Percentiles rank a stretch among this genome's conserved stretches.
Evolutionary conservation across 1,284 basidiomycete genomes (phyloP).

Genomic region (Athelia psychrophila): DNA sequence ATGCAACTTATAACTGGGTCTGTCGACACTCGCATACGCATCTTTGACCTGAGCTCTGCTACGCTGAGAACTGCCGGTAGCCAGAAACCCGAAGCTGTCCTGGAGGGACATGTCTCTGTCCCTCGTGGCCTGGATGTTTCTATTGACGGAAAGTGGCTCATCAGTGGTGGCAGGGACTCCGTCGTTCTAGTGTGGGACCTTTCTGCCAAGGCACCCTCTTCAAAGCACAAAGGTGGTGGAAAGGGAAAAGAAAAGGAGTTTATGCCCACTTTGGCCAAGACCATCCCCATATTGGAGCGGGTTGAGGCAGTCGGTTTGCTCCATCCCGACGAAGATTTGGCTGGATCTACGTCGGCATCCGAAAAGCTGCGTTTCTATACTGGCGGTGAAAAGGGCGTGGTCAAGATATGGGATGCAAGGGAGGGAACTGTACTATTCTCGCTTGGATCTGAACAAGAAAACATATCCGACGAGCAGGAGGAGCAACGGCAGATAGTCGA

Average conservation of each 20-base stretch:
- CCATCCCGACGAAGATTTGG: slow-evolving; percentile 44
- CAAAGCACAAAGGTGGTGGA: slow-evolving; percentile 21
- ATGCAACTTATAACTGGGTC: slow-evolving; percentile 90
- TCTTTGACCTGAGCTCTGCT: slow-evolving; percentile 80
- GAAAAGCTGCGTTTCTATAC: slow-evolving; percentile 71
- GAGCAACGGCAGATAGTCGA: slow-evolving; percentile 77
- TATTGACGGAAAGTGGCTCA: slow-evolving; percentile 81
- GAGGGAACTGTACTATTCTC: slow-evolving; percentile 63
- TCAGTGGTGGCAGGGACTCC: slow-evolving; percentile 89
- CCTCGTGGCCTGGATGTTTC: slow-evolving; percentile 85
- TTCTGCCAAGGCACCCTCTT: slow-evolving; percentile 27
- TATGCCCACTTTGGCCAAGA: slow-evolving; percentile 69
- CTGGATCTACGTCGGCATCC: slow-evolving; percentile 37
- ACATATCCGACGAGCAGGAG: slow-evolving; percentile 57
- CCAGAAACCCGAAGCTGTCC: slow-evolving; percentile 70
- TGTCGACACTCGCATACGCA: slow-evolving; percentile 85
- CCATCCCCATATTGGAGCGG: slow-evolving; percentile 84
- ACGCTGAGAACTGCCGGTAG: slow-evolving; percentile 50
- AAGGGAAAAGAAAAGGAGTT: slow-evolving; percentile 49
- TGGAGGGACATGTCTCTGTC: slow-evolving; percentile 92
- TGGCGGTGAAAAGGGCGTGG: slow-evolving; percentile 82
- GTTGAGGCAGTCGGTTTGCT: slow-evolving; percentile 84
- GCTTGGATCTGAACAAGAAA: slow-evolving; percentile 50
- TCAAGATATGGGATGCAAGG: slow-evolving; percentile 82
- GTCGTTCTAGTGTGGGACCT: slow-evolving; percentile 91